Evolutionary conservation across 495 filamentous ascomycete genomes (phyloP), one percentile per base, ranked within the genome.

Genomic region (Hypoxylon lenormandii): DNA sequence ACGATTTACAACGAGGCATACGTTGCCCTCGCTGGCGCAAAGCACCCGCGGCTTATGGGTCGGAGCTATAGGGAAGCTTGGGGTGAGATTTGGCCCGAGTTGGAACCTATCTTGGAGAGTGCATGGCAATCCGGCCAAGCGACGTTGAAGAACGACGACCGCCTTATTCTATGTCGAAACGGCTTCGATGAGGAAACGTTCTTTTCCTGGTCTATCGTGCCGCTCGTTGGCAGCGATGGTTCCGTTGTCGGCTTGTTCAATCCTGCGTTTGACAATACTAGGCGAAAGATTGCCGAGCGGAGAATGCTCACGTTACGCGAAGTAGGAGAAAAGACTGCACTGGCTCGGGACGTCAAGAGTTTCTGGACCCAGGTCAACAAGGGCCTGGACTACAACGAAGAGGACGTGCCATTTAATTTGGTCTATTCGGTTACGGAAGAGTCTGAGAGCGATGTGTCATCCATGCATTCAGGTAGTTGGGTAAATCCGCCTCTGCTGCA

Each of bases 1-100:
- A 85, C 88, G 15, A 88, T 92, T 37, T 92, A 92, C 74, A 92
- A 92, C 69, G 88, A 91, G 67, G 88, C 89, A 11, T 91, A 91
- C 74, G 84, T 90, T 26, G 62, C 84, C 4, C 74, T 92, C 10
- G 89, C 89, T 1, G 89, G 89, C 11, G 79, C 88, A 62, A 91
- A 91, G 66, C 90, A 92, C 67, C 90, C 90, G 0, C 62, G 60
- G 16, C 72, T 92, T 13, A 92, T 92, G 90, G 89, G 89, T 7
- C 79, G 84, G 66, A 82, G 78, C 49, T 92, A 91, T 64, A 74
- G 74, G 28, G 83, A 84, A 3, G 87, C 83, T 7, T 92, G 90
- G 90, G 53, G 79, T 1, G 89, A 91, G 67, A 87, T 92, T 15
- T 91, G 89, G 89, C 78, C 83, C 28, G 83, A 84, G 1, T 79